These are phyloP conservation scores for Hypoxylon fragiforme DNA, from an alignment of 495 filamentous ascomycete species.

Conservation along the genomic window DNA sequence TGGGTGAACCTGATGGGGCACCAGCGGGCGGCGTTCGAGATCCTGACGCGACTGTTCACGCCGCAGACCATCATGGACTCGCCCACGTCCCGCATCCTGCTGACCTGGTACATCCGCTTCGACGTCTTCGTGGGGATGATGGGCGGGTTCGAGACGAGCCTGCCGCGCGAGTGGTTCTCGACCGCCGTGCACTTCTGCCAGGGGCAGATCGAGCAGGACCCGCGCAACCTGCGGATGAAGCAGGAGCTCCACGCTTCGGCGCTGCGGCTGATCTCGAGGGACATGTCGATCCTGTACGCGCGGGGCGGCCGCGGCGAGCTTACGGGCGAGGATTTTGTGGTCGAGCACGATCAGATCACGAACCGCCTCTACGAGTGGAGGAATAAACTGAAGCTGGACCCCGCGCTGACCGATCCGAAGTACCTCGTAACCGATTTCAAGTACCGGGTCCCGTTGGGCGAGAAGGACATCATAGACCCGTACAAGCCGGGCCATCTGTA, in stretches of 20 bases:
- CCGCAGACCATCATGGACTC: slow-evolving; percentile 75
- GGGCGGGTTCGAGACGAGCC: slow-evolving; percentile 72
- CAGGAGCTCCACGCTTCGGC: slow-evolving; percentile 66
- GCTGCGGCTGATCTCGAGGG: slow-evolving; percentile 73
- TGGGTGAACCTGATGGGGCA: slow-evolving; percentile 91
- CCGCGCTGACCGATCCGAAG: slow-evolving; percentile 58
- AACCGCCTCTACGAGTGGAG: slow-evolving; percentile 60
- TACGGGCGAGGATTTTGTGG: slow-evolving; percentile 63
- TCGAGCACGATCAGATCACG: slow-evolving; percentile 61
- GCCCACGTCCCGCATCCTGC: slow-evolving; percentile 67
- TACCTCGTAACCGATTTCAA: slow-evolving; percentile 63
- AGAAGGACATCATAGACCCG: slow-evolving; percentile 72
- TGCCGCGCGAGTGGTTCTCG: slow-evolving; percentile 81
- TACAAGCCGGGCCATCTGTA: slow-evolving; percentile 69
- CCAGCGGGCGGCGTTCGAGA: slow-evolving; percentile 83
- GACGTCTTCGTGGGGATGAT: slow-evolving; percentile 84
- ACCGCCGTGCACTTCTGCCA: slow-evolving; percentile 64
- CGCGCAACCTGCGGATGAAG: slow-evolving; percentile 64
- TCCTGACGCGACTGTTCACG: slow-evolving; percentile 76
- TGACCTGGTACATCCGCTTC: slow-evolving; percentile 87
- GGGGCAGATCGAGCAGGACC: slow-evolving; percentile 60
- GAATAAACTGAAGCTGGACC: slow-evolving; percentile 60
- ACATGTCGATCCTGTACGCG: slow-evolving; percentile 80
- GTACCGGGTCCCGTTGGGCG: slow-evolving; percentile 51
- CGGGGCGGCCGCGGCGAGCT: slow-evolving; percentile 65